Percentiles rank a stretch among this genome's conserved stretches.
Conservation (phyloP, 2,329 filamentous ascomycete species). For the Trichoderma cornu-damae region DNA sequence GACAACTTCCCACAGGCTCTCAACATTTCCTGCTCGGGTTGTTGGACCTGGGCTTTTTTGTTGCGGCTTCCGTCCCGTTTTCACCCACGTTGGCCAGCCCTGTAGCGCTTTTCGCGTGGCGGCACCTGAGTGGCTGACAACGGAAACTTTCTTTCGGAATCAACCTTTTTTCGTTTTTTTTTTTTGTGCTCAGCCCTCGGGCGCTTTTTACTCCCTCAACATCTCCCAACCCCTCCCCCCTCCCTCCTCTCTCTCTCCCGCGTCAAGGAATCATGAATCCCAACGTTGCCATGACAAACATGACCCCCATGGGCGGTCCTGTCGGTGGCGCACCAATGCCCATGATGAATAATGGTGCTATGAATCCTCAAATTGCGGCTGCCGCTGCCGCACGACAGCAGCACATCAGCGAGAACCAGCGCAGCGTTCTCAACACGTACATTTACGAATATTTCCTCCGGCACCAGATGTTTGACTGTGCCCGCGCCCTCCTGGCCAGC, state of each 20-base stretch:
- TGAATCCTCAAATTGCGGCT: constrained; percentile 32
- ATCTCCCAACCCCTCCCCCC: neutral
- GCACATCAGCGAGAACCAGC: constrained; percentile 44
- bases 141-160: constrained; percentile 11
- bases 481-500: constrained; percentile 64
- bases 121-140: constrained; percentile 33
- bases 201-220: neutral
- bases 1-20: neutral
- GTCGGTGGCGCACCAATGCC: constrained; percentile 56
- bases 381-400: constrained; percentile 35
- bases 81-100: constrained; percentile 33
- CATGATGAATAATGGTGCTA: constrained; percentile 60
- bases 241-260: too few relatives aligned
- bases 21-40: neutral
- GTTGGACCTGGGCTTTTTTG: neutral
- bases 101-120: constrained; percentile 32
- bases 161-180: constrained; percentile 19
- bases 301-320: constrained; percentile 64
- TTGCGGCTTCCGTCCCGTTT: constrained; percentile 25
- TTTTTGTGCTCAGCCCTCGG: neutral
- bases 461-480: constrained; percentile 77
- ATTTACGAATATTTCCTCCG: constrained; percentile 91
- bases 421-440: constrained; percentile 70
- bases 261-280: constrained; percentile 58
- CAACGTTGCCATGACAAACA: constrained; percentile 61